Conservation (phyloP, 805 yeast species). For the Starmera quercuum region DNA sequence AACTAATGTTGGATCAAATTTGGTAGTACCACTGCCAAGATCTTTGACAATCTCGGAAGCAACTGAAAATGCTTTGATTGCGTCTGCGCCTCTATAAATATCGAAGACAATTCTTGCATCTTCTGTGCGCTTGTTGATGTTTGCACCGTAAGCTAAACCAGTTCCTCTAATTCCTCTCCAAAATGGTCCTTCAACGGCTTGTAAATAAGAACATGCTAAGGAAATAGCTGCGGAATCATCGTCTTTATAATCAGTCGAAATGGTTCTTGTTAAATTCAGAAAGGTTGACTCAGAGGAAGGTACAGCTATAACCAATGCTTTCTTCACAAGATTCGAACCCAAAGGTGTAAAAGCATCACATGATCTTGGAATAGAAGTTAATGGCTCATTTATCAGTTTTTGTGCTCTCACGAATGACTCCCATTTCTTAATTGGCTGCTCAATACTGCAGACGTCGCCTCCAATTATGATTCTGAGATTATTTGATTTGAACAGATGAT, state of each 20-base stretch:
- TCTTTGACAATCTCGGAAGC: conserved; percentile 60
- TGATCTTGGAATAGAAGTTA: conserved; percentile 43
- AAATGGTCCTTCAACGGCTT: conserved; percentile 91
- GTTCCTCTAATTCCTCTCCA: conserved; percentile 95
- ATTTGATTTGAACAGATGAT: conserved; percentile 42
- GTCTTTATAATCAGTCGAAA: conserved; percentile 48
- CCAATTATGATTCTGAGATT: conserved; percentile 62
- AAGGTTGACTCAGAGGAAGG: conserved; percentile 84
- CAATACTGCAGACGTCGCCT: conserved; percentile 55
- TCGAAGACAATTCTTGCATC: conserved; percentile 58
- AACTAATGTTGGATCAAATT: conserved; percentile 51
- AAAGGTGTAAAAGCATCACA: conserved; percentile 42
- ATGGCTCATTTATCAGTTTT: conserved; percentile 1
- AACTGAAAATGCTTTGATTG: conserved; percentile 49
- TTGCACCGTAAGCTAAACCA: conserved; percentile 89
- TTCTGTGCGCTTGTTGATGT: conserved; percentile 50
- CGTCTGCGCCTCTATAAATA: conserved; percentile 81
- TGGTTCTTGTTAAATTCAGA: conserved; percentile 48
- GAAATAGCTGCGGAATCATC: conserved; percentile 64
- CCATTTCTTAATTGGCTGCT: conserved; percentile 59
- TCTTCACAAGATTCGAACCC: conserved; percentile 44
- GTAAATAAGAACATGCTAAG: conserved; percentile 67
- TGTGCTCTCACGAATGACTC: conserved; percentile 18
- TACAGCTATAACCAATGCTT: conserved; percentile 59
- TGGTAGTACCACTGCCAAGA: conserved; percentile 43